Base-by-base conservation (phyloP, 305 asterid genomes). In the Caryopteris hybrid region DNA sequence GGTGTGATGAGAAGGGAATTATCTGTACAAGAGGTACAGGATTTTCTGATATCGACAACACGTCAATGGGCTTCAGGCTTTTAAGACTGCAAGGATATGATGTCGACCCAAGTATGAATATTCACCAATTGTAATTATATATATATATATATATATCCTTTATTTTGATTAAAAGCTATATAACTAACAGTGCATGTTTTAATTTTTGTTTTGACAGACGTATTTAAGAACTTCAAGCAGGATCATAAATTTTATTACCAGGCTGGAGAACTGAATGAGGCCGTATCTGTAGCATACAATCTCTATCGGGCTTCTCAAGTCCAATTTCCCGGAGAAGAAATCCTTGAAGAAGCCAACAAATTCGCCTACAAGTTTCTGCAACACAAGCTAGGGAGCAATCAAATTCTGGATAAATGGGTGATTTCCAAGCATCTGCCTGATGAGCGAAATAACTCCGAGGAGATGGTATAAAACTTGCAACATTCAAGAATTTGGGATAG, bases 21-120 rank as follows among this genome's bases (percentile, higher is more conserved):
- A n/a, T n/a, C n/a, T n/a, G n/a, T n/a, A n/a, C n/a, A n/a, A n/a
- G n/a, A n/a, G n/a, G n/a, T n/a, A 25, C 83, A 0, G 69, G 57
- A 3, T 52, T 83, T 38, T 54, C 50, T 34, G 86, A 85, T 34
- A 36, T 79, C 17, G 91, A 85, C 46, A 78, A 73, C 25, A 83
- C 88, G 17, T 67, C 80, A 56, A 85, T 85, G 86, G 88, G 78
- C 17, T 67, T 85, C 41, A 75, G 88, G 71, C 82, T 80, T 53
- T 71, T 83, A 8, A 81, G 85, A 27, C 27, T 81, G 72, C 78
- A 81, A 8, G 88, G 91, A 20, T 81, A 79, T 62, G 20, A 77
- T 10, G 64, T 68, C 0, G 45, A 25, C 31, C 73, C 73, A 43
- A 62, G 74, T 69, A 52, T 6, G n/a, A n/a, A 25, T 25, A 25